Evolutionary conservation across 345 rosid species (phyloP).

Genomic region (Gossypium raimondii): DNA sequence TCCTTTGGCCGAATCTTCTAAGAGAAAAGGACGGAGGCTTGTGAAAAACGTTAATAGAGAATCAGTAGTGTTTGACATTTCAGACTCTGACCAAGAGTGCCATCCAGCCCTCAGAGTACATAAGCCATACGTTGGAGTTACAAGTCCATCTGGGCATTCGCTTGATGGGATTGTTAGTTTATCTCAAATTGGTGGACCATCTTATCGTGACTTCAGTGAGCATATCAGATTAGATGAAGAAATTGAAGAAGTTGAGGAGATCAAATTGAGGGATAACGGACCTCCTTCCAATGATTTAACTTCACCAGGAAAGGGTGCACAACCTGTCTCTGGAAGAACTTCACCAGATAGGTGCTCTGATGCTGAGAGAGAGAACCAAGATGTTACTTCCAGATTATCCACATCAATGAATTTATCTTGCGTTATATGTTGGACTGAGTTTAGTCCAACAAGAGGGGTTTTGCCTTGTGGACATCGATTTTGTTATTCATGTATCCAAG

Average conservation of each 20-base stretch:
- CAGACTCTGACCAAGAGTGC: slow-evolving; percentile 46
- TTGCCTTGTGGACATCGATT: slow-evolving; percentile 93
- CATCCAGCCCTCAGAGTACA: slow-evolving; percentile 18
- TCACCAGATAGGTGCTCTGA: slow-evolving; percentile 24
- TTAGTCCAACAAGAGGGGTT: slow-evolving; percentile 77
- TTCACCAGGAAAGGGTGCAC: slow-evolving; percentile 19
- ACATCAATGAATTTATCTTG: slow-evolving; percentile 62
- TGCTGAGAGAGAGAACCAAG: slow-evolving; percentile 24
- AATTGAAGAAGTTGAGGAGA: slow-evolving; percentile 41
- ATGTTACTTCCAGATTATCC: slow-evolving; percentile 20
- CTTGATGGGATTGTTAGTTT: slow-evolving; percentile 15
- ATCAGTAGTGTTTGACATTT: slow-evolving; percentile 22
- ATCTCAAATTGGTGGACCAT: slow-evolving; percentile 38
- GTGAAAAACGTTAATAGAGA: slow-evolving; percentile 33
- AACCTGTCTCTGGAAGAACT: slow-evolving; percentile 11
- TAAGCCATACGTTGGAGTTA: background rate
- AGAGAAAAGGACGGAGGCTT: slow-evolving; percentile 38
- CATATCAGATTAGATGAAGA: slow-evolving; percentile 21
- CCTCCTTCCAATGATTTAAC: slow-evolving; percentile 17
- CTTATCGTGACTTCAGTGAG: slow-evolving; percentile 20
- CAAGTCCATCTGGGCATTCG: slow-evolving; percentile 14
- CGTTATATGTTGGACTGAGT: slow-evolving; percentile 89
- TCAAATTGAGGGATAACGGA: slow-evolving; percentile 24
- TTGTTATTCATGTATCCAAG: slow-evolving; percentile 83
- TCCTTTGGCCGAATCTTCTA: slow-evolving; percentile 35